These are phyloP conservation scores for Phialemonium atrogriseum DNA, from an alignment of 2,329 filamentous ascomycete genomes.

Conservation along the genomic window DNA sequence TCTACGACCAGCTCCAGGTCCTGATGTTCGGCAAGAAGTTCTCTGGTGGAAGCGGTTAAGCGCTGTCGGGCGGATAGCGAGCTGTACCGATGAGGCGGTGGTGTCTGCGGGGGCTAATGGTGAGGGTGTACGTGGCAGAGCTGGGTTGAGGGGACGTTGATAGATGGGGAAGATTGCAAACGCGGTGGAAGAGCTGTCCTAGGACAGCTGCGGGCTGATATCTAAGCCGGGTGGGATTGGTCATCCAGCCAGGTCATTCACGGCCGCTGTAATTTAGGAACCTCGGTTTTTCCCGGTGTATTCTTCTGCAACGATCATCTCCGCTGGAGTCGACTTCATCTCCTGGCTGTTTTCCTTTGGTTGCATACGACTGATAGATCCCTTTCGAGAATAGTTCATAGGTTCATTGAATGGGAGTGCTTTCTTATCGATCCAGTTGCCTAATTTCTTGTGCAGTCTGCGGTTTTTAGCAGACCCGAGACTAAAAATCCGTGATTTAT, in stretches of 20 bases:
- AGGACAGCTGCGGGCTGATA: conserved; percentile 16
- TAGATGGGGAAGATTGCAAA: conserved; percentile 38
- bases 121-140: conserved; percentile 9
- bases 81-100: conserved; percentile 30
- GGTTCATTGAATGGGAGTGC: conserved; percentile 10
- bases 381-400: conserved; percentile 11
- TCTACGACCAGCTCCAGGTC: conserved; percentile 99
- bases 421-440: conserved; percentile 6
- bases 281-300: conserved; percentile 44
- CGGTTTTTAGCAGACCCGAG: no score
- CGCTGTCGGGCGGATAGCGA: conserved; percentile 16
- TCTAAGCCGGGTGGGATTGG: conserved; percentile 25
- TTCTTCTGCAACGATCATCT: conserved; percentile 26
- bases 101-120: conserved; percentile 20
- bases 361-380: conserved; percentile 31
- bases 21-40: conserved; percentile 99
- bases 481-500: no score
- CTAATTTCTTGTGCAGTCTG: no score
- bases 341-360: conserved; percentile 20
- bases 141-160: conserved; percentile 21
- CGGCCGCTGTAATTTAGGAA: conserved; percentile 57
- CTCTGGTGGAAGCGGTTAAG: conserved; percentile 54
- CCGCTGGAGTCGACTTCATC: conserved; percentile 21
- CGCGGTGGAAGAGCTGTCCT: conserved; percentile 27
- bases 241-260: conserved; percentile 39